Conservation (phyloP, 1,139 yeast genomes). For the Suhomyces wounanorum region DNA sequence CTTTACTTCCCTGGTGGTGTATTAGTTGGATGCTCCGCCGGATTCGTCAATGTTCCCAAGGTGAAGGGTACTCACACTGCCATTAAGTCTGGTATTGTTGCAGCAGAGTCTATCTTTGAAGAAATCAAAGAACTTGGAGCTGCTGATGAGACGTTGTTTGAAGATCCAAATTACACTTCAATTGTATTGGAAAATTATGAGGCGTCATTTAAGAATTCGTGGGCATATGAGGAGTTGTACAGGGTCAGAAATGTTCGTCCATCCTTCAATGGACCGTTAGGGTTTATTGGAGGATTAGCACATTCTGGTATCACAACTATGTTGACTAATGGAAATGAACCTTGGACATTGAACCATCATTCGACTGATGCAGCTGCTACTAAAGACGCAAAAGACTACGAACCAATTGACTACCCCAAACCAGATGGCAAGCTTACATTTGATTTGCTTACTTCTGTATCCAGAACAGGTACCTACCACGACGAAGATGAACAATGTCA, state of each 20-base stretch:
- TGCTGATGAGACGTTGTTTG: conserved; percentile 52
- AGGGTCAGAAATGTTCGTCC: conserved; percentile 91
- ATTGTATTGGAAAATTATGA: conserved; percentile 63
- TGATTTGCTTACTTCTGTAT: conserved; percentile 88
- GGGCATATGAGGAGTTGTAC: conserved; percentile 82
- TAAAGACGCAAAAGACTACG: conserved; percentile 59
- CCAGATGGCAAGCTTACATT: conserved; percentile 91
- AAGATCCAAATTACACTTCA: conserved; percentile 37
- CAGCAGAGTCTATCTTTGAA: conserved; percentile 83
- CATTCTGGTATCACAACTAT: conserved; percentile 87
- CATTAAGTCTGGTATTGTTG: conserved; percentile 90
- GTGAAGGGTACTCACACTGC: conserved; percentile 99
- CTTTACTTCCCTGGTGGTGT: conserved; percentile 94
- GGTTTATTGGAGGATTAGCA: conserved; percentile 74
- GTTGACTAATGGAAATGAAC: conserved; percentile 73
- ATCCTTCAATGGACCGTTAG: conserved; percentile 72
- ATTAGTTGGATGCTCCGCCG: conserved; percentile 92
- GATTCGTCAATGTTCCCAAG: conserved; percentile 94
- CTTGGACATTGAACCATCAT: conserved; percentile 81
- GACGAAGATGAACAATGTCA: conserved; percentile 94
- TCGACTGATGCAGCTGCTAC: conserved; percentile 75
- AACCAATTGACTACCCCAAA: conserved; percentile 84
- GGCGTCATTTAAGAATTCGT: conserved; percentile 64
- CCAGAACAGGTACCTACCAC: conserved; percentile 94
- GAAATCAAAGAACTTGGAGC: conserved; percentile 49